Evolutionary conservation across 257 asterid species (phyloP).

Genomic region (Mentha longifolia): DNA sequence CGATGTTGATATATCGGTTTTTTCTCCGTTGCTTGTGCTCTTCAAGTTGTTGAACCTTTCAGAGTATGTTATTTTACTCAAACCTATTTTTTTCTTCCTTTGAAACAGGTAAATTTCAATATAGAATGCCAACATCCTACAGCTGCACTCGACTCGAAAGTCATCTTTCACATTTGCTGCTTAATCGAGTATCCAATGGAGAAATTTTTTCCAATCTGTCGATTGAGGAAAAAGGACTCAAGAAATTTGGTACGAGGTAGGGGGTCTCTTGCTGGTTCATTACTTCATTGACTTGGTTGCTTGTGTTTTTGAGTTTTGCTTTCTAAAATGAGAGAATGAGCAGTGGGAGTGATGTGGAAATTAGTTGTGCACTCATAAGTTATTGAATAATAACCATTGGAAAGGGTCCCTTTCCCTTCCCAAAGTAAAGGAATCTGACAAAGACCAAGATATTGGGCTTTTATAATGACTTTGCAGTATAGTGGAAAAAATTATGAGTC

Average conservation of each 20-base stretch:
- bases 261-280: slow-evolving; percentile 15
- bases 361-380: not conserved
- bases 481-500: not conserved
- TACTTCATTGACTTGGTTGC: slow-evolving; percentile 31
- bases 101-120: slow-evolving; percentile 40
- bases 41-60: slow-evolving; percentile 8
- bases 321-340: not conserved
- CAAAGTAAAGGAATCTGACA: not conserved
- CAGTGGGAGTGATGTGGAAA: not conserved
- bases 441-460: not conserved
- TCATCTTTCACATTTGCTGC: not conserved
- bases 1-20: slow-evolving; percentile 7
- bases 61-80: slow-evolving; percentile 4
- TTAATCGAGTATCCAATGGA: not conserved
- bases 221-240: not conserved
- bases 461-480: not conserved
- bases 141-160: not conserved
- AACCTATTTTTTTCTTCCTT: slow-evolving; percentile 18
- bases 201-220: slow-evolving; percentile 21
- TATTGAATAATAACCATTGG: not conserved
- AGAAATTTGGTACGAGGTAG: slow-evolving; percentile 34
- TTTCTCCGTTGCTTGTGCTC: slow-evolving; percentile 18
- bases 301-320: not conserved
- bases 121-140: slow-evolving; percentile 19
- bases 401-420: not conserved